Evolutionary conservation across 2,329 filamentous ascomycete species (phyloP).

Genomic region (Ophiostoma piceae): DNA sequence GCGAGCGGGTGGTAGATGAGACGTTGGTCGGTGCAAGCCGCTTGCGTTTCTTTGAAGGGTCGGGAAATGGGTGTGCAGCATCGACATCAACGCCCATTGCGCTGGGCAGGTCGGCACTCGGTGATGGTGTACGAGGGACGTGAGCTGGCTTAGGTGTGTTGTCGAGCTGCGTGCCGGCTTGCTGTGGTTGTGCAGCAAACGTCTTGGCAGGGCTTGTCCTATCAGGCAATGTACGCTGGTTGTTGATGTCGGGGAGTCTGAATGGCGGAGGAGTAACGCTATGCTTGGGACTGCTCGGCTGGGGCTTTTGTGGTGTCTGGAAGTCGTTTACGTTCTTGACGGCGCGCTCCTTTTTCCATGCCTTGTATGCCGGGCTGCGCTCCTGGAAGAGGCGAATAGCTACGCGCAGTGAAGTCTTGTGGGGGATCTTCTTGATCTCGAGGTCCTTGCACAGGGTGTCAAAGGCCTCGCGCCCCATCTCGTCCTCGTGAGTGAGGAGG

Average conservation of each 20-base stretch:
- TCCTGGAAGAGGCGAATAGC: conserved; percentile 53
- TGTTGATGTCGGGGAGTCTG: not conserved
- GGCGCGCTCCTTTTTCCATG: conserved; percentile 28
- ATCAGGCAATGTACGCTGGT: not conserved
- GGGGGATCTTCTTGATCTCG: conserved; percentile 52
- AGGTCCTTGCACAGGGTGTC: conserved; percentile 50
- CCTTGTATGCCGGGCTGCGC: conserved; percentile 47
- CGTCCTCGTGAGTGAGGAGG: conserved; percentile 54
- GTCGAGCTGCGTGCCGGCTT: not conserved
- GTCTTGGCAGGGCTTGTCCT: not conserved
- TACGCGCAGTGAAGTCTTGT: conserved; percentile 52
- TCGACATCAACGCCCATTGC: not conserved
- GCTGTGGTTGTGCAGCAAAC: not conserved
- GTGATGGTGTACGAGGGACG: not conserved
- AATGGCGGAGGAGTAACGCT: not conserved
- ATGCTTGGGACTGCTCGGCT: not conserved
- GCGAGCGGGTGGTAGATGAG: conserved; percentile 8
- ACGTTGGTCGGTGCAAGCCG: conserved; percentile 31
- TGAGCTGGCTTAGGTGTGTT: not conserved
- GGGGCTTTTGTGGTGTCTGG: not conserved
- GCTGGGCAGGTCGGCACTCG: not conserved
- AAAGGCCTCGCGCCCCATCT: conserved; percentile 38
- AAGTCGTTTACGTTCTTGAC: not conserved
- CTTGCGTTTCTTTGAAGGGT: conserved; percentile 32
- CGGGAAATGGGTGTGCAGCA: not conserved